Conservation (phyloP, 2,329 filamentous ascomycete genomes). For the Gremmenia infestans region DNA sequence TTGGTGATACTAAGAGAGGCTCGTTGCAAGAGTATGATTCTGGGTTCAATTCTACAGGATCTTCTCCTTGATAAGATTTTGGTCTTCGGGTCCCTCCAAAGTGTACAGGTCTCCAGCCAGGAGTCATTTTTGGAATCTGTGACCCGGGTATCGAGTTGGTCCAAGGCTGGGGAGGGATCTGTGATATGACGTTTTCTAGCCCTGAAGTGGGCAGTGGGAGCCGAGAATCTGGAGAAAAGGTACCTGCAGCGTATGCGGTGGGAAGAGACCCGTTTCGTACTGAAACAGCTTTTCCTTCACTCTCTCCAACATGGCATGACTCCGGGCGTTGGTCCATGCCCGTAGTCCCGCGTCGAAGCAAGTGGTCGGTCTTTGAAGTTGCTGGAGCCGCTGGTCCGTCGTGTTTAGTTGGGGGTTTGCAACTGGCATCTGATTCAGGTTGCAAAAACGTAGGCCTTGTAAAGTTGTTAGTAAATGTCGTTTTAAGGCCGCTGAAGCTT, state of each 20-base stretch:
- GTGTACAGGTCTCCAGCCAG: conserved; percentile 7
- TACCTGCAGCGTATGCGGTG: background rate
- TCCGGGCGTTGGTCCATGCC: conserved; percentile 14
- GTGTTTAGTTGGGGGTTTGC: background rate
- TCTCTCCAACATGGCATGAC: conserved; percentile 13
- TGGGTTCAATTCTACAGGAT: background rate
- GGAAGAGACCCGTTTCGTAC: conserved; percentile 14
- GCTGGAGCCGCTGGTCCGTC: background rate
- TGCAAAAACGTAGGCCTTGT: conserved; percentile 5
- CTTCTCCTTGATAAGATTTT: conserved; percentile 6
- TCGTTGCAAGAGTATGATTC: background rate
- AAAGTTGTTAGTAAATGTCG: background rate
- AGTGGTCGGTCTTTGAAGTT: background rate
- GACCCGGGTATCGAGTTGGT: too few species aligned
- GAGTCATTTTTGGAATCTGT: background rate
- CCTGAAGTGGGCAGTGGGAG: background rate
- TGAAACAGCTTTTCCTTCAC: background rate
- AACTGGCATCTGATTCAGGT: background rate
- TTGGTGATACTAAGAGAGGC: conserved; percentile 2
- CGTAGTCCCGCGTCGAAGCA: conserved; percentile 7
- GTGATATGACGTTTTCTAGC: background rate
- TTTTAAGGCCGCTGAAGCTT: conserved; percentile 1
- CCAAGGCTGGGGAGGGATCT: too few species aligned
- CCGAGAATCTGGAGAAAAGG: background rate
- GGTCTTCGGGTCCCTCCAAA: conserved; percentile 6